phyloP scores from a whole-genome alignment of 2,329 filamentous ascomycete species.

The Hypomyces rosellus region DNA sequence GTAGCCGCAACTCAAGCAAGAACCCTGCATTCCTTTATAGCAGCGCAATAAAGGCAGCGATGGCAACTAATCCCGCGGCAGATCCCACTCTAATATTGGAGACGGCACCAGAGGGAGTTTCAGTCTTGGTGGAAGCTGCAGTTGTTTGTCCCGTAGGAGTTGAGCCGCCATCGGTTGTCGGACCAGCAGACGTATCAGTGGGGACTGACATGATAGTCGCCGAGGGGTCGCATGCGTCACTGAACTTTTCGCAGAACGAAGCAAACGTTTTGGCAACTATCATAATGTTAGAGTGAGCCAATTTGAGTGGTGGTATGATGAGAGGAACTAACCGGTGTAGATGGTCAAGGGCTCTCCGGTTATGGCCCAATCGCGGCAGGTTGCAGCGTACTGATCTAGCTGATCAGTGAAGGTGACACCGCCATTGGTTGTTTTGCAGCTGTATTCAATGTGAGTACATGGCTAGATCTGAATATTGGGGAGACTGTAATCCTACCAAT shows the following conservation, averaged over 20 bases:
- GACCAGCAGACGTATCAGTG: background rate
- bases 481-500: slow-evolving; percentile 21
- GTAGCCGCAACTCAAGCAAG: too few species aligned
- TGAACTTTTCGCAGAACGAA: slow-evolving; percentile 25
- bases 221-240: slow-evolving; percentile 19
- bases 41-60: slow-evolving; percentile 17
- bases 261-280: slow-evolving; percentile 25
- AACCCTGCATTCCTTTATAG: slow-evolving; percentile 14
- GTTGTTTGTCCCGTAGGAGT: background rate
- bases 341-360: slow-evolving; percentile 21
- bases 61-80: slow-evolving; percentile 18
- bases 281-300: slow-evolving; percentile 4
- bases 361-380: slow-evolving; percentile 24
- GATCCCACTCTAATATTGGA: slow-evolving; percentile 15
- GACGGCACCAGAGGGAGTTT: slow-evolving; percentile 13
- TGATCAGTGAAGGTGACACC: slow-evolving; percentile 24
- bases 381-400: slow-evolving; percentile 24
- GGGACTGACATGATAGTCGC: slow-evolving; percentile 11
- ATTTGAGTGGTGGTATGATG: background rate
- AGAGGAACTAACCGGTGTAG: slow-evolving; percentile 18
- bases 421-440: slow-evolving; percentile 17
- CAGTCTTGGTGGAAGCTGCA: background rate
- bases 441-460: slow-evolving; percentile 14
- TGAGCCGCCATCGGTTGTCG: background rate
- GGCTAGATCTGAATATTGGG: background rate